A percentile compares a stretch with the other conserved stretches of the same genome.
Conservation (phyloP, 2,329 filamentous ascomycete species). For the Thermothelomyces thermophilus region DNA sequence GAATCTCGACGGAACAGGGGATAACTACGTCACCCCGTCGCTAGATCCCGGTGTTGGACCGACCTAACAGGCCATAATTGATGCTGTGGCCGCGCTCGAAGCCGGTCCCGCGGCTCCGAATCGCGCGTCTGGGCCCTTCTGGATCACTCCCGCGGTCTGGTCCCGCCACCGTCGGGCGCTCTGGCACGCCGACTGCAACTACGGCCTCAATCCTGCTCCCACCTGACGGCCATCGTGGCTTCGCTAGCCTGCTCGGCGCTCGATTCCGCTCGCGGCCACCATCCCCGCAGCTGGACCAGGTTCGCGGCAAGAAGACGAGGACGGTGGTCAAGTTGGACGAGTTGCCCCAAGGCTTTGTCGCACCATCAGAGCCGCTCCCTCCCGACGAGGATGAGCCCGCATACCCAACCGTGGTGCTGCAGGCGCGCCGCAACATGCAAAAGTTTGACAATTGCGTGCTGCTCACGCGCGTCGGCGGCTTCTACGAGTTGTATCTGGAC, state of each 20-base stretch:
- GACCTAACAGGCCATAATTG: constrained; percentile 21
- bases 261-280: neutral
- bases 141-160: constrained; percentile 8
- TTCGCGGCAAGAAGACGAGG: constrained; percentile 49
- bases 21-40: constrained; percentile 3
- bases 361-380: constrained; percentile 32
- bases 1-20: neutral
- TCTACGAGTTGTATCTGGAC: constrained; percentile 97
- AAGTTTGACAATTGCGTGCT: constrained; percentile 88
- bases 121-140: constrained; percentile 19
- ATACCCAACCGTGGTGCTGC: constrained; percentile 85
- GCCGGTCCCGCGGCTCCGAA: constrained; percentile 20
- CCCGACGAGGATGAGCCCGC: constrained; percentile 38
- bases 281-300: constrained; percentile 19
- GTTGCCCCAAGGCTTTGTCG: constrained; percentile 46
- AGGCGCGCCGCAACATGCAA: constrained; percentile 82
- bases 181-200: constrained; percentile 17
- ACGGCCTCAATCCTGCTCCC: constrained; percentile 7
- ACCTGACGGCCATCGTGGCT: neutral
- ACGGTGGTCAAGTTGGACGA: constrained; percentile 49
- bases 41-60: neutral
- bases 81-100: constrained; percentile 22
- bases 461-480: constrained; percentile 85
- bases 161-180: constrained; percentile 21
- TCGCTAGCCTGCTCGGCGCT: neutral